A percentile compares a stretch with the other conserved stretches of the same genome.
Evolutionary conservation across 345 rosid species (phyloP).

Genomic region (Cardamine occulta): DNA sequence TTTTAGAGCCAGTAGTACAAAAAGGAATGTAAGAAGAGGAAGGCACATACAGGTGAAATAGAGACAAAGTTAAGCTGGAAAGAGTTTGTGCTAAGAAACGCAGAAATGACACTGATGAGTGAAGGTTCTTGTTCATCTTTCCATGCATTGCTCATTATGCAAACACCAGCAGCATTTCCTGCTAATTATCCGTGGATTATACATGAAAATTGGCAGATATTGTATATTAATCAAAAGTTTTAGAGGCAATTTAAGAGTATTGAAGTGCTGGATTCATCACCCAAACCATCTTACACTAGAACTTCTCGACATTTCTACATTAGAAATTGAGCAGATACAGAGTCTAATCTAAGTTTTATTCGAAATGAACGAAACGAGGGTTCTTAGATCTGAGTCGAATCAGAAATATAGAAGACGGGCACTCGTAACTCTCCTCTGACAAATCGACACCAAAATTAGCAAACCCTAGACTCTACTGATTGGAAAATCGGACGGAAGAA

Average conservation of each 20-base stretch:
- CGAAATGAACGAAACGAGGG: neutral
- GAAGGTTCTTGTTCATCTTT: constrained; percentile 66
- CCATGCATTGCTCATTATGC: constrained; percentile 86
- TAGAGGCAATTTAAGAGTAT: neutral
- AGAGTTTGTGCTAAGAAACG: constrained; percentile 70
- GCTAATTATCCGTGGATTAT: neutral
- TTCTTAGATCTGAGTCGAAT: constrained; percentile 15
- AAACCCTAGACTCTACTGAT: constrained; percentile 22
- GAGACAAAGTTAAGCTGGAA: constrained; percentile 86
- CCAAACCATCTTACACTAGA: neutral
- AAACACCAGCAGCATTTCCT: constrained; percentile 60
- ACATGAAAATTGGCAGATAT: constrained; percentile 1
- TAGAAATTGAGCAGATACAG: neutral
- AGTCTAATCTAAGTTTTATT: constrained; percentile 1
- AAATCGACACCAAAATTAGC: constrained; percentile 15
- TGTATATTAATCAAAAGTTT: neutral
- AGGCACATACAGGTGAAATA: constrained; percentile 67
- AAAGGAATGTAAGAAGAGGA: neutral
- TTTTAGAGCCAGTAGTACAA: neutral
- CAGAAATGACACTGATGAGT: constrained; percentile 69
- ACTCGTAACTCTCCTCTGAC: neutral
- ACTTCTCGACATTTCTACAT: neutral
- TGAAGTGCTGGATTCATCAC: neutral
- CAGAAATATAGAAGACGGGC: neutral
- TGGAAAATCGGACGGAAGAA: neutral